These are phyloP conservation scores for Lactarius pseudohatsudake DNA, from an alignment of 768 basidiomycete genomes.

Conservation along the genomic window DNA sequence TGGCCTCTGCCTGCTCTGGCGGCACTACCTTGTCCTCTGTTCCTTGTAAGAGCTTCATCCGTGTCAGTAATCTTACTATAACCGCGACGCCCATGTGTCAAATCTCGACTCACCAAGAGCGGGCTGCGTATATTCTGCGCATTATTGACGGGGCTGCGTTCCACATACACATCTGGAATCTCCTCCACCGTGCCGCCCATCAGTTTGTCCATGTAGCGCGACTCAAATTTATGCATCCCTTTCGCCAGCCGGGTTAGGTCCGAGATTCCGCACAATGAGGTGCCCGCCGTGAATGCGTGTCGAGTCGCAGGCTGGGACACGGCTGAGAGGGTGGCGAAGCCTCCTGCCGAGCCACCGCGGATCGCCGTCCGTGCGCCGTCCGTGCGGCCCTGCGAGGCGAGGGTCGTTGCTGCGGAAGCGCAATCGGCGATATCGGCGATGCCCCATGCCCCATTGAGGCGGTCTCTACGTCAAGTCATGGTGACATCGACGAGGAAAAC, in stretches of 20 bases:
- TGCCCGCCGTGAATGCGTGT: slow-evolving; percentile 58
- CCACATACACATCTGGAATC: slow-evolving; percentile 56
- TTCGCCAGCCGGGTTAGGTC: slow-evolving; percentile 56
- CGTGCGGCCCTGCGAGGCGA: slow-evolving; percentile 53
- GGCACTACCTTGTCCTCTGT: slow-evolving; percentile 60
- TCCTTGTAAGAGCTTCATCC: slow-evolving; percentile 9
- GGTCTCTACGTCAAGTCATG: slow-evolving; percentile 36
- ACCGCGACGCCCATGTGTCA: not conserved
- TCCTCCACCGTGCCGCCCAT: slow-evolving; percentile 57
- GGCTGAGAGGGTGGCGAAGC: slow-evolving; percentile 60
- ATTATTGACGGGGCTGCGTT: slow-evolving; percentile 61
- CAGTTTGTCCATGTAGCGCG: slow-evolving; percentile 56
- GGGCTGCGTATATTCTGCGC: slow-evolving; percentile 62
- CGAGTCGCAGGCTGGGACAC: slow-evolving; percentile 41
- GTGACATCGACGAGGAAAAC: not conserved
- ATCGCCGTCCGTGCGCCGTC: slow-evolving; percentile 66
- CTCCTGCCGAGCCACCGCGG: slow-evolving; percentile 73
- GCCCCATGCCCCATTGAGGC: slow-evolving; percentile 70
- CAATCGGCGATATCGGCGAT: slow-evolving; percentile 70
- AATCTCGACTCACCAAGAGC: slow-evolving; percentile 51
- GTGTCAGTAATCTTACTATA: slow-evolving; percentile 27
- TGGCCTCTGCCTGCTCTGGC: slow-evolving; percentile 70
- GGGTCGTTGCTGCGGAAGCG: slow-evolving; percentile 50
- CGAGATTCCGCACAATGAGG: slow-evolving; percentile 67
- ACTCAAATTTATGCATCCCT: slow-evolving; percentile 74